Evolutionary conservation across 352 stramenopile species (phyloP).

Genomic region (Phytophthora syringae): DNA sequence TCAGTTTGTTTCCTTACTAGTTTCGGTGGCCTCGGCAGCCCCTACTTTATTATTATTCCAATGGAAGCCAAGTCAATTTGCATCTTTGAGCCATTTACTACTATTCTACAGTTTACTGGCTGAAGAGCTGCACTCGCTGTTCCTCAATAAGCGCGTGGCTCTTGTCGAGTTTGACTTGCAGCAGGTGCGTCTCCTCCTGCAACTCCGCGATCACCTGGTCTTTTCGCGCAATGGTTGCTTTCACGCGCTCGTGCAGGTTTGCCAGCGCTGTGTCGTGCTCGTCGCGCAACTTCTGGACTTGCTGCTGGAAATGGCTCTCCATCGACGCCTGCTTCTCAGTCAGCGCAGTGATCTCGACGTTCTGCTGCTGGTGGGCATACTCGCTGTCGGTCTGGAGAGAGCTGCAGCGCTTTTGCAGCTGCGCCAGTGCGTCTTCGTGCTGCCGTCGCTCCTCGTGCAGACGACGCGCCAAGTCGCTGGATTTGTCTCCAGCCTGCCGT

Average conservation of each 20-base stretch:
- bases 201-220: conserved; percentile 69
- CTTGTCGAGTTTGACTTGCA: conserved; percentile 81
- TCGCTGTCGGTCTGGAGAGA: conserved; percentile 49
- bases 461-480: conserved; percentile 52
- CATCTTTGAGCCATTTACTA: too few species aligned
- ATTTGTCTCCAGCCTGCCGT: conserved; percentile 55
- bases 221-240: conserved; percentile 69
- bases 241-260: conserved; percentile 74
- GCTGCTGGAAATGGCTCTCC: conserved; percentile 48
- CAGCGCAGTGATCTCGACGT: conserved; percentile 46
- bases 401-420: conserved; percentile 57
- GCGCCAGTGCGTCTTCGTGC: conserved; percentile 45
- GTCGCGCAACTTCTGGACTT: conserved; percentile 48
- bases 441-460: conserved; percentile 68
- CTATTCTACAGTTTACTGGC: too few species aligned
- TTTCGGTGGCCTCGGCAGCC: conserved; percentile 18
- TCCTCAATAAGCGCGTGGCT: conserved; percentile 79
- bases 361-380: conserved; percentile 51
- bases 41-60: conserved; percentile 68
- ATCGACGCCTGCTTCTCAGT: conserved; percentile 52
- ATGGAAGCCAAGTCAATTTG: conserved; percentile 46
- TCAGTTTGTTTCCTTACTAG: conserved; percentile 28
- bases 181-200: conserved; percentile 71
- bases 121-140: conserved; percentile 74
- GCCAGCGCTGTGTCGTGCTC: conserved; percentile 68